Evolutionary conservation across 176 grass and related monocot genomes (phyloP).

Genomic region (Eleusine indica): DNA sequence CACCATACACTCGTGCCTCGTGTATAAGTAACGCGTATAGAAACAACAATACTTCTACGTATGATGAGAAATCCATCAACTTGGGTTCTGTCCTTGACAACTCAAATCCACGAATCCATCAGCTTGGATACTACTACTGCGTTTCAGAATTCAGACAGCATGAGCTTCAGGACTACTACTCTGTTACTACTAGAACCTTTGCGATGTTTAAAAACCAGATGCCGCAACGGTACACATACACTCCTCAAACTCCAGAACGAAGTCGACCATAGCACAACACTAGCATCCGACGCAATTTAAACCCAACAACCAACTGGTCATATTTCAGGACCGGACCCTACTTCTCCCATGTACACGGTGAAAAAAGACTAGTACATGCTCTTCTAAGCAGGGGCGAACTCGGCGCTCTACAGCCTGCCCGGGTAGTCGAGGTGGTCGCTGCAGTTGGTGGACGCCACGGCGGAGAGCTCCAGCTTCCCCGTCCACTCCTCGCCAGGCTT

Average conservation of each 20-base stretch:
- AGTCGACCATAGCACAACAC: conserved; percentile 7
- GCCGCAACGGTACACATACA: background rate
- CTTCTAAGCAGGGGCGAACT: conserved; percentile 15
- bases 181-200: background rate
- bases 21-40: background rate
- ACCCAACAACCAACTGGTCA: conserved; percentile 25
- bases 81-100: background rate
- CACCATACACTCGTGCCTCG: too few species aligned
- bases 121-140: background rate
- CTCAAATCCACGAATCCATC: background rate
- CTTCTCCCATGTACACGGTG: conserved; percentile 34
- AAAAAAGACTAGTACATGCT: conserved; percentile 42
- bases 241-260: background rate
- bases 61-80: background rate
- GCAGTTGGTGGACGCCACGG: conserved; percentile 75
- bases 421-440: conserved; percentile 72
- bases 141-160: background rate
- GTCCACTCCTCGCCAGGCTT: conserved; percentile 97
- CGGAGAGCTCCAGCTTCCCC: conserved; percentile 78
- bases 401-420: conserved; percentile 16
- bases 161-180: background rate
- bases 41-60: background rate
- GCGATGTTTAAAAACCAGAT: background rate
- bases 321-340: conserved; percentile 22
- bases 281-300: conserved; percentile 23